Percentiles rank a stretch among this genome's conserved stretches.
Evolutionary conservation across 805 yeast genomes (phyloP).

Genomic region (Sugiyamaella americana): DNA sequence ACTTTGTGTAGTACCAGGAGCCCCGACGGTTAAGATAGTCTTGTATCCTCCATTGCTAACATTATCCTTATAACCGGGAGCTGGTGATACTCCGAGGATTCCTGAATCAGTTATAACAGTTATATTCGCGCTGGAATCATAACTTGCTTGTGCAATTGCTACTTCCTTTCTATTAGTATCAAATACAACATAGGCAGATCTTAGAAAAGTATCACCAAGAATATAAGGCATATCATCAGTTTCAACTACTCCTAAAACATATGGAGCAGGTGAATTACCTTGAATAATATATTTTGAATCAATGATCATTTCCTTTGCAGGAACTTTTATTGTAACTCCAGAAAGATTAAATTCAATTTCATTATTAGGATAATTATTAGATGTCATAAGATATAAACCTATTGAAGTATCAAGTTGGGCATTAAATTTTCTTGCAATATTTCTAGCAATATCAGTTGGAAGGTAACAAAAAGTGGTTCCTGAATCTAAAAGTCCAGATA

Average conservation of each 20-base stretch:
- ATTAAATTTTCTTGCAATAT: slow-evolving; percentile 7
- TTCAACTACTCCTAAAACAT: slow-evolving; percentile 12
- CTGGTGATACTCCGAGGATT: slow-evolving; percentile 24
- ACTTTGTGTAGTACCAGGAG: too few species aligned
- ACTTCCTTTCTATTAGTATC: slow-evolving; percentile 54
- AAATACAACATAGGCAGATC: slow-evolving; percentile 60
- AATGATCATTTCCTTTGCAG: slow-evolving; percentile 19
- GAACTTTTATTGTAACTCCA: slow-evolving; percentile 24
- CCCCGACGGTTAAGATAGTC: not conserved
- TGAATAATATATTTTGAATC: slow-evolving; percentile 11
- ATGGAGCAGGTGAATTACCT: slow-evolving; percentile 12
- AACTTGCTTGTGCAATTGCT: slow-evolving; percentile 46
- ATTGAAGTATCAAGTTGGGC: slow-evolving; percentile 9
- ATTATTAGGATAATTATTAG: slow-evolving; percentile 9
- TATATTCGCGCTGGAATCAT: slow-evolving; percentile 23
- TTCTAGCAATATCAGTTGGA: slow-evolving; percentile 30
- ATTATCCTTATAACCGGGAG: slow-evolving; percentile 15
- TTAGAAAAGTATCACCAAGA: slow-evolving; percentile 61
- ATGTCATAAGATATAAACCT: slow-evolving; percentile 22
- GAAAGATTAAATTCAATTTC: slow-evolving; percentile 21
- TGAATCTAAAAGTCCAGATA: slow-evolving; percentile 47
- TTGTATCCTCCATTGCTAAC: not conserved
- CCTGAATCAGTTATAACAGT: slow-evolving; percentile 25
- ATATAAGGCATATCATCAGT: slow-evolving; percentile 26
- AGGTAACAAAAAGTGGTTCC: slow-evolving; percentile 50